Evolutionary conservation across 2,329 filamentous ascomycete genomes (phyloP), one percentile per base, ranked within the genome.

Genomic region (Plenodomus tracheiphilus): DNA sequence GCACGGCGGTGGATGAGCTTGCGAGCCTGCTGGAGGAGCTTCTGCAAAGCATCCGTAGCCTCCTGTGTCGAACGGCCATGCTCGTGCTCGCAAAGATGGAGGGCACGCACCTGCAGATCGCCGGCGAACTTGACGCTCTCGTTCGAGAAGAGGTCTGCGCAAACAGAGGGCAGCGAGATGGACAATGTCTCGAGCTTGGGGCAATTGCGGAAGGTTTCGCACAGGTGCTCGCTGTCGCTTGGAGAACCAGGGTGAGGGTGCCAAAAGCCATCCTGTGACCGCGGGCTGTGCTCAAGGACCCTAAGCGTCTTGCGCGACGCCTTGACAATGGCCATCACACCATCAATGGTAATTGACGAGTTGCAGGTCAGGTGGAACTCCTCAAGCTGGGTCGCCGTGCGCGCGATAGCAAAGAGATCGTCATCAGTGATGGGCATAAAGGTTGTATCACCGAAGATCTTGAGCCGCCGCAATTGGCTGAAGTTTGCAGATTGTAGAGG

Each of bases 321-420:
- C 59, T 77, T 76, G 43, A 81, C 75, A 19, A 82, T 71, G 18
- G 78, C 75, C 61, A 81, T 77, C 51, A 82, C 75, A 39, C 78
- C 76, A 32, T 79, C 75, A 36, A 81, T 79, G 18, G 78, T 77
- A 54, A 81, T 74, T 44, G 77, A 80, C 16, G 77, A 78, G 43
- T 80, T 75, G 56, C 79, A 79, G 8, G 79, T 81, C 55, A 82
- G 67, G 62, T 82, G 78, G 39, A 82, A 77, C 50, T 79, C 78
- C 53, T 80, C 74, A 18, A 82, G 75, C 39, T 73, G 73, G 1
- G 73, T 79, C 7, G 79, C 79, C 1, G 79, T 81, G 39, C 74
- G 74, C 19, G 80, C 76, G 47, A 82, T 80, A 42, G 73, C 71
- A 32, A 71, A 68, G 21, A 82, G 68, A 54, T 82, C 80, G 2